Base-by-base conservation (phyloP, 208 protist genomes). In the Vickermania spadyakhi region DNA sequence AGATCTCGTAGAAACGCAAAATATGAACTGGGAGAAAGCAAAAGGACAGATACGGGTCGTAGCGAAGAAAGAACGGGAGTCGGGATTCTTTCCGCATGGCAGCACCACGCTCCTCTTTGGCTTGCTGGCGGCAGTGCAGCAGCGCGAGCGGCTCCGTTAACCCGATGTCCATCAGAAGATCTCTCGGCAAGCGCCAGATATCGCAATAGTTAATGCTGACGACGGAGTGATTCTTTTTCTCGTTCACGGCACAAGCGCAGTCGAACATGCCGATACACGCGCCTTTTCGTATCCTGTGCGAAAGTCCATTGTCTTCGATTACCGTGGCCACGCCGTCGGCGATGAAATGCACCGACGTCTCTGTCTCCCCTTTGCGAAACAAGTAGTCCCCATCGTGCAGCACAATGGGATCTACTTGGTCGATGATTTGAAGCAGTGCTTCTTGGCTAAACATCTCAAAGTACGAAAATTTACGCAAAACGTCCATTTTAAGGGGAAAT, bases 251-350 rank as follows among this genome's bases (percentile, higher is more conserved):
- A 60, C 84, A 91, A 31, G 75, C 72, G 67, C 87, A 94, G 66
- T 94, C 87, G 61, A 94, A 94, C 50, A 89, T 78, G n/a, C 84
- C 84, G 31, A 94, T 62, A 62, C 84, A 91, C 68, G 74, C 89
- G 3, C 87, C 87, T 41, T 79, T 77, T 2, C 67, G 62, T 3
- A 91, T 60, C 49, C 52, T 30, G 2, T 31, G 60, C 31, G 77
- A 60, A 21, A 66, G 59, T 1, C 78, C 82, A 22, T 66, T 52
- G 3, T 60, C 66, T 21, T 89, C 77, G 3, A 71, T 58, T 36
- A 75, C 56, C 28, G 83, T 71, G 1, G 84, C 84, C 1, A 82
- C 71, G 13, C 87, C 87, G 56, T 94, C 87, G 53, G 86, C 79
- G 1, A 94, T 75, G 72, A 94, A 94, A 60, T 94, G 91, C 0